These are phyloP conservation scores for Colletotrichum destructivum DNA, from an alignment of 2,329 filamentous ascomycete genomes.

Conservation along the genomic window DNA sequence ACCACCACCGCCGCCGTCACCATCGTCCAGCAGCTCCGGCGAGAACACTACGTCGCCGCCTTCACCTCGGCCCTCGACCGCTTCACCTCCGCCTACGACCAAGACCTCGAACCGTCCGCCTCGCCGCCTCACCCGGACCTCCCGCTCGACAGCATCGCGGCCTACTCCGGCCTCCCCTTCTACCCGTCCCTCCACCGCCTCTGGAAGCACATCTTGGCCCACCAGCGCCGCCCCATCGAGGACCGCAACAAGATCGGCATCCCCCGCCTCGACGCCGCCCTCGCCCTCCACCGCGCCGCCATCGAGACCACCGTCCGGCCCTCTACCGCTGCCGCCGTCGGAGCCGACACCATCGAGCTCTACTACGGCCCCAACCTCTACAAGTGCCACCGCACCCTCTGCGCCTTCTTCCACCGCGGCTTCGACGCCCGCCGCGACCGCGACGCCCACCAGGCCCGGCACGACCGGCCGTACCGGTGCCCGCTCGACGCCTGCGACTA, in stretches of 20 bases:
- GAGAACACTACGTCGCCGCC: not conserved
- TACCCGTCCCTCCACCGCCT: conserved; percentile 40
- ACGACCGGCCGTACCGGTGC: conserved; percentile 59
- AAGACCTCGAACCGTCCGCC: conserved; percentile 7
- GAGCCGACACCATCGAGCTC: conserved; percentile 36
- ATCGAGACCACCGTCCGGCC: conserved; percentile 46
- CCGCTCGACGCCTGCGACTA: conserved; percentile 51
- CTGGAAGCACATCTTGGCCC: conserved; percentile 45
- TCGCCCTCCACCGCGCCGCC: conserved; percentile 49
- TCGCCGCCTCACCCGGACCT: conserved; percentile 13
- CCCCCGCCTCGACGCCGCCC: conserved; percentile 44
- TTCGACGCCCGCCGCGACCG: conserved; percentile 51
- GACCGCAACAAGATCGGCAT: conserved; percentile 51
- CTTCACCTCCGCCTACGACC: conserved; percentile 19
- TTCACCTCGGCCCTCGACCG: conserved; percentile 31
- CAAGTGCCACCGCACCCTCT: conserved; percentile 59
- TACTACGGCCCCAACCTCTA: conserved; percentile 57
- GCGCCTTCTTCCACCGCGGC: conserved; percentile 60
- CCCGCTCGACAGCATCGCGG: conserved; percentile 27
- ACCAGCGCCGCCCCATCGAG: conserved; percentile 42
- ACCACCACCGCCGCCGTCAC: not conserved
- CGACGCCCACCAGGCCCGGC: conserved; percentile 55
- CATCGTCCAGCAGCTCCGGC: not conserved
- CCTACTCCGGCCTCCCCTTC: conserved; percentile 42
- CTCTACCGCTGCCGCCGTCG: not conserved